Percentiles rank a stretch among this genome's conserved stretches.
Evolutionary conservation across 2,329 filamentous ascomycete genomes (phyloP).

Genomic region (Colletotrichum graminicola): DNA sequence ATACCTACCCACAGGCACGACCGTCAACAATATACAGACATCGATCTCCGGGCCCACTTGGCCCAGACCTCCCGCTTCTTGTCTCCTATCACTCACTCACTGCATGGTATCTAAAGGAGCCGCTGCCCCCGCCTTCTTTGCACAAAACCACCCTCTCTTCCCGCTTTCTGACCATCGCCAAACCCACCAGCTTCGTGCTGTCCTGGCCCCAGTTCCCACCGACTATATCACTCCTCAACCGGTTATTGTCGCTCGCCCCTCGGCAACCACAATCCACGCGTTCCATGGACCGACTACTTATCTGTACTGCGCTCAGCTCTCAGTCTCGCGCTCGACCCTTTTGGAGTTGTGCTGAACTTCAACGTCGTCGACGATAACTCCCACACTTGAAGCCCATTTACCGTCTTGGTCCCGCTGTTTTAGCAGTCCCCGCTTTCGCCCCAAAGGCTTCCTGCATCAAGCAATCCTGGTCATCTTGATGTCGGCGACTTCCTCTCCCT

Average conservation of each 20-base stretch:
- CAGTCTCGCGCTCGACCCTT: constrained; percentile 10
- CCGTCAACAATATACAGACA: constrained; percentile 1
- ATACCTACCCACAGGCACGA: background rate
- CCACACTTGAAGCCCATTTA: background rate
- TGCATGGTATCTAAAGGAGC: constrained; percentile 25
- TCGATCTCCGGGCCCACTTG: constrained; percentile 13
- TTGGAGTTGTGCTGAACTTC: background rate
- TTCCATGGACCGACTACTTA: constrained; percentile 31
- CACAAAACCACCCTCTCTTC: background rate
- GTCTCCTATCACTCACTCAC: background rate
- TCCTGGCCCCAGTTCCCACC: background rate
- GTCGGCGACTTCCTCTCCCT: constrained; percentile 48
- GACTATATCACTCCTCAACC: background rate
- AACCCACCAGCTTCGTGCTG: background rate
- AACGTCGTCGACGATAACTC: background rate
- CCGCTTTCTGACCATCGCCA: background rate
- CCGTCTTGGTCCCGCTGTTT: constrained; percentile 19
- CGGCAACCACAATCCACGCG: background rate
- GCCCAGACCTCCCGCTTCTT: constrained; percentile 18
- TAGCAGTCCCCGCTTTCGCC: constrained; percentile 2
- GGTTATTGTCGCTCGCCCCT: constrained; percentile 7
- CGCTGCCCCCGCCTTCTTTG: constrained; percentile 9
- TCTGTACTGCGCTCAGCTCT: constrained; percentile 6
- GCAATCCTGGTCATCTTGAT: constrained; percentile 36
- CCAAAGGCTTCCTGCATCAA: background rate